Evolutionary conservation across 2,329 filamentous ascomycete genomes (phyloP).

Genomic region (Pleomassaria siparia): DNA sequence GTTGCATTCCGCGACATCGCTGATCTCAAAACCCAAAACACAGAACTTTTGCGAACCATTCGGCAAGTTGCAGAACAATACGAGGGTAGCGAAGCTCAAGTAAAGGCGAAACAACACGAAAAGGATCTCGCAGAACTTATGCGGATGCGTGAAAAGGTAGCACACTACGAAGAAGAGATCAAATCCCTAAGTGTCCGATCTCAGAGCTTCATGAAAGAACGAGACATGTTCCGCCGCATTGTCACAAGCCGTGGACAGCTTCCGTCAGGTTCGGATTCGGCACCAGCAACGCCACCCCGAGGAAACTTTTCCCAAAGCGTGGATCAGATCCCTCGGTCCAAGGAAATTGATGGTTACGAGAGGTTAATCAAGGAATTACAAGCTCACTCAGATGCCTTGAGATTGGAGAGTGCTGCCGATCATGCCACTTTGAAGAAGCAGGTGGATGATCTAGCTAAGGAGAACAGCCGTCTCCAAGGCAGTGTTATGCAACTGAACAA

Average conservation of each 20-base stretch:
- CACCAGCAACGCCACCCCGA: conserved; percentile 50
- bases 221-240: conserved; percentile 96
- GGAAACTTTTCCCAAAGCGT: conserved; percentile 36
- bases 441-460: conserved; percentile 74
- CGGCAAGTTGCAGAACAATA: conserved; percentile 84
- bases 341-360: conserved; percentile 68
- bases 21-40: conserved; percentile 85
- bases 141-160: conserved; percentile 69
- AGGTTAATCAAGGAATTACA: conserved; percentile 85
- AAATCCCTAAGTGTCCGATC: conserved; percentile 78
- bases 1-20: conserved; percentile 84
- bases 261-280: conserved; percentile 62
- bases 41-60: conserved; percentile 78
- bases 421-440: conserved; percentile 82
- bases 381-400: conserved; percentile 83
- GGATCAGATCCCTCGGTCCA: conserved; percentile 52
- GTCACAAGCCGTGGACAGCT: conserved; percentile 72
- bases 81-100: conserved; percentile 83
- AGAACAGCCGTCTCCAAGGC: conserved; percentile 79
- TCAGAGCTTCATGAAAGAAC: conserved; percentile 91
- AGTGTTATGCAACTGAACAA: conserved; percentile 79
- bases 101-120: conserved; percentile 56
- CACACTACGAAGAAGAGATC: conserved; percentile 82
- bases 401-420: conserved; percentile 80
- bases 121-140: conserved; percentile 70